A percentile compares a stretch with the other conserved stretches of the same genome.
These are phyloP conservation scores for Calonectria hawksworthii DNA, from an alignment of 2,329 filamentous ascomycete genomes.

Conservation along the genomic window DNA sequence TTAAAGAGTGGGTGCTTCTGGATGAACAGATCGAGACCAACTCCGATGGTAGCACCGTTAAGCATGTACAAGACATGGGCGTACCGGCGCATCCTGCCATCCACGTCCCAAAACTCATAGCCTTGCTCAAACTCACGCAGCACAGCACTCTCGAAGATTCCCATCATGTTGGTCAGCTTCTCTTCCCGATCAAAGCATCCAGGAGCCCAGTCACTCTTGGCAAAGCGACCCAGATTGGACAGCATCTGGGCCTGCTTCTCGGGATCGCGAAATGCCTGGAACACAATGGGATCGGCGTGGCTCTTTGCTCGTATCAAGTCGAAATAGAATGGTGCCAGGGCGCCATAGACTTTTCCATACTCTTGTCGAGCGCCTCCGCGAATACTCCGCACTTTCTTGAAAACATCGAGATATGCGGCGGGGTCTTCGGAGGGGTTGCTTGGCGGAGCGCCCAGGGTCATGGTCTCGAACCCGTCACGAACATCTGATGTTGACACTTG, in stretches of 20 bases:
- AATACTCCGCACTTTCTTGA: constrained; percentile 81
- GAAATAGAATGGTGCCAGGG: constrained; percentile 88
- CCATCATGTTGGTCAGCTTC: constrained; percentile 80
- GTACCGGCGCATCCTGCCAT: constrained; percentile 90
- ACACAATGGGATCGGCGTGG: constrained; percentile 86
- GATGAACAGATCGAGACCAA: constrained; percentile 82
- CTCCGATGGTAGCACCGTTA: constrained; percentile 81
- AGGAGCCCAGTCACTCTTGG: constrained; percentile 83
- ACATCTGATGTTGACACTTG: constrained; percentile 50
- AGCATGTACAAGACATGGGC: constrained; percentile 86
- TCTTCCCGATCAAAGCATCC: constrained; percentile 81
- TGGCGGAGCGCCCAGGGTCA: constrained; percentile 67
- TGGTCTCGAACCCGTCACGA: constrained; percentile 84
- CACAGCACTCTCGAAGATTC: constrained; percentile 91
- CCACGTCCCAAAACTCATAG: constrained; percentile 89
- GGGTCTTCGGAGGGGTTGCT: constrained; percentile 69
- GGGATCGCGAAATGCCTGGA: constrained; percentile 88
- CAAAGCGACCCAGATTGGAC: constrained; percentile 82
- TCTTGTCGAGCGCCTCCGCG: constrained; percentile 89
- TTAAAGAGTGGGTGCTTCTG: constrained; percentile 89
- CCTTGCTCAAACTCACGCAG: constrained; percentile 93
- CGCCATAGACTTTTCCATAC: constrained; percentile 92
- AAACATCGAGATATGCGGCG: constrained; percentile 75
- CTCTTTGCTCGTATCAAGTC: constrained; percentile 81
- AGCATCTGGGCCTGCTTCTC: constrained; percentile 93